Evolutionary conservation across 2,329 filamentous ascomycete genomes (phyloP), one percentile per base, ranked within the genome.

Genomic region (Dothiorella sarmentorum): DNA sequence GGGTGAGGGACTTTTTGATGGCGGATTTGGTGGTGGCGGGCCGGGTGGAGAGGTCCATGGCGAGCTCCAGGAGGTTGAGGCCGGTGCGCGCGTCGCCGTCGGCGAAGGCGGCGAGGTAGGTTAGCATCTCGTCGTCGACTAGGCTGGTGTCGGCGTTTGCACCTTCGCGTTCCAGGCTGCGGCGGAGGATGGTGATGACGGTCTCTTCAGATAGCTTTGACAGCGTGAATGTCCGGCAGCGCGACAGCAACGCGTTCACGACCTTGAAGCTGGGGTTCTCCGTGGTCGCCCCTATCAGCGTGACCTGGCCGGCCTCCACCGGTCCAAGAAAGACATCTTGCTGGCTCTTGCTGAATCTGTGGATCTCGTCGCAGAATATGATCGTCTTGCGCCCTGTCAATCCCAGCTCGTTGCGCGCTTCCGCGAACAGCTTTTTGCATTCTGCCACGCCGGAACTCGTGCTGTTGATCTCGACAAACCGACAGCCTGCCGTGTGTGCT

Each of bases 241-340:
- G 83, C 22, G 90, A 96, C 2, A 97, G 80, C 57, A 99, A 79
- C 2, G 94, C 93, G 63, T 85, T 87, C 65, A 94, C 89, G 40
- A 99, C 85, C 68, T 95, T 93, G 79, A 97, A 97, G 3, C 88
- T 93, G 0, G 94, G 94, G 65, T 99, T 99, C 73, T 99, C 94
- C 0, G 94, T 99, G 3, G 94, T 99, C 6, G 94, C 94, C 10
- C 92, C 94, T 61, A 97, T 94, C 27, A 99, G 79, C 0, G 90
- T 97, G 63, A 99, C 87, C 26, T 89, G 89, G 5, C 94, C 94
- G 1, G 86, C 86, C 74, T 99, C 94, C 20, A 97, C 93, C 0
- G 93, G 93, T 15, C 88, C 90, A 1, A 99, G 79, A 66, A 97
- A 97, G 1, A 97, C 89, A 73, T 97, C 94, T 70, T 99, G 94